Percentiles rank a stretch among this genome's conserved stretches.
phyloP scores from a whole-genome alignment of 2,329 filamentous ascomycete genomes.

The Fragosphaeria purpurea region DNA sequence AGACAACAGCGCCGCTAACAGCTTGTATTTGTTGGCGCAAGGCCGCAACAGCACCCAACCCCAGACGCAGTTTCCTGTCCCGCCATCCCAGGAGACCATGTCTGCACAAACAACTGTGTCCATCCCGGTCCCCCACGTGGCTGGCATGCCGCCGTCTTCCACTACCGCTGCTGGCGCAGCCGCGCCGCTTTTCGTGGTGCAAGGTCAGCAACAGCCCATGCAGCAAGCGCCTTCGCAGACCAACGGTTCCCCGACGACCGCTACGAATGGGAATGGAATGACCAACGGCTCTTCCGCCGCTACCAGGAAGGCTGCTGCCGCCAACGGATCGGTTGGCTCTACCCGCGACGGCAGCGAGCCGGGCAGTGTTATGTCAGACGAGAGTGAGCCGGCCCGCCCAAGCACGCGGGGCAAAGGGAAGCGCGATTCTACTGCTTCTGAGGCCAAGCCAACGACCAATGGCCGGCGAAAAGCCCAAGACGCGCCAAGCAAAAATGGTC shows the following conservation, averaged over 20 bases:
- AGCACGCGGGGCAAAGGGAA: constrained; percentile 59
- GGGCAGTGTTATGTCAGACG: constrained; percentile 62
- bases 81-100: constrained; percentile 32
- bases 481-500: constrained; percentile 49
- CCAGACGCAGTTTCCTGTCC: constrained; percentile 36
- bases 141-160: not conserved
- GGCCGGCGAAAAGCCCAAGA: constrained; percentile 69
- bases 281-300: constrained; percentile 29
- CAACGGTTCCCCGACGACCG: too few relatives aligned
- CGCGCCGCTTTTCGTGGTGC: constrained; percentile 10
- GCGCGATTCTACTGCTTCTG: constrained; percentile 40
- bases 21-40: constrained; percentile 81
- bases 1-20: constrained; percentile 92
- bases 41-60: constrained; percentile 47
- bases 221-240: constrained; percentile 15
- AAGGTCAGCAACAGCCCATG: constrained; percentile 14
- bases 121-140: not conserved
- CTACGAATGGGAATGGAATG: constrained; percentile 37
- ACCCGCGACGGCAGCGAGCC: constrained; percentile 55
- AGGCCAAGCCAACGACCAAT: constrained; percentile 34
- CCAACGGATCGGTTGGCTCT: constrained; percentile 24
- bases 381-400: constrained; percentile 58
- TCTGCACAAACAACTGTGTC: constrained; percentile 37
- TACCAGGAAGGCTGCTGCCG: not conserved
- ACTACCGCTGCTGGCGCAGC: not conserved